phyloP scores from a whole-genome alignment of 2,329 filamentous ascomycete genomes.

The Meredithiella fracta region DNA sequence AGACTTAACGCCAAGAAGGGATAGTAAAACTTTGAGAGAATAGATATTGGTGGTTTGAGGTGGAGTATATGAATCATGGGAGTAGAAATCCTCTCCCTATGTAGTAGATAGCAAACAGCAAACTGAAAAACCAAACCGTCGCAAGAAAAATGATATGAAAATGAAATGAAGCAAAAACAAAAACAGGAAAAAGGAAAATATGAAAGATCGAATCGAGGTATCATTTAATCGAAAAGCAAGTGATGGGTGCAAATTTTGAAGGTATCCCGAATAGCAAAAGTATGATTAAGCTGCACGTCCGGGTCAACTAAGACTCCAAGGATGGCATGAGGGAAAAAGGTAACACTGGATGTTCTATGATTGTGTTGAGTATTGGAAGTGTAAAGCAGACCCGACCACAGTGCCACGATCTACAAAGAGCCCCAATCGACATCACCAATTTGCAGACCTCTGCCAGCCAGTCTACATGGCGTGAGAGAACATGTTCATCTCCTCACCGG shows the following conservation, averaged over 20 bases:
- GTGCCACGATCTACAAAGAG: neutral
- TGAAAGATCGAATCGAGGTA: constrained; percentile 14
- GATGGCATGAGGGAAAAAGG: neutral
- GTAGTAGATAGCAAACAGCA: neutral
- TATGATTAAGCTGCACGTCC: neutral
- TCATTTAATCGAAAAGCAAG: constrained; percentile 16
- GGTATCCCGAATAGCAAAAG: constrained; percentile 1
- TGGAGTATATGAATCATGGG: constrained; percentile 4
- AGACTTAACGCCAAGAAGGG: constrained; percentile 1
- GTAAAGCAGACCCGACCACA: neutral
- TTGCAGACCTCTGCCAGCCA: neutral
- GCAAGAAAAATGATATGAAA: constrained; percentile 14
- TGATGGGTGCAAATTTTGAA: constrained; percentile 14
- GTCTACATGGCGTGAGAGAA: constrained; percentile 74
- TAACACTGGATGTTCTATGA: neutral
- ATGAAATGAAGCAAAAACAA: constrained; percentile 14
- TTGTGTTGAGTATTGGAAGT: neutral
- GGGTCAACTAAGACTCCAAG: neutral
- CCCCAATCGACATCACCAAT: neutral
- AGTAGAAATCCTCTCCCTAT: neutral
- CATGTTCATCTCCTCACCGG: constrained; percentile 85
- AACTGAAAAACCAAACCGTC: neutral
- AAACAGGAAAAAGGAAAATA: constrained; percentile 6
- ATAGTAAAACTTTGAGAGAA: neutral
- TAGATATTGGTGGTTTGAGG: neutral